Conservation (phyloP, 257 asterid genomes). For the Gentiana straminea region DNA sequence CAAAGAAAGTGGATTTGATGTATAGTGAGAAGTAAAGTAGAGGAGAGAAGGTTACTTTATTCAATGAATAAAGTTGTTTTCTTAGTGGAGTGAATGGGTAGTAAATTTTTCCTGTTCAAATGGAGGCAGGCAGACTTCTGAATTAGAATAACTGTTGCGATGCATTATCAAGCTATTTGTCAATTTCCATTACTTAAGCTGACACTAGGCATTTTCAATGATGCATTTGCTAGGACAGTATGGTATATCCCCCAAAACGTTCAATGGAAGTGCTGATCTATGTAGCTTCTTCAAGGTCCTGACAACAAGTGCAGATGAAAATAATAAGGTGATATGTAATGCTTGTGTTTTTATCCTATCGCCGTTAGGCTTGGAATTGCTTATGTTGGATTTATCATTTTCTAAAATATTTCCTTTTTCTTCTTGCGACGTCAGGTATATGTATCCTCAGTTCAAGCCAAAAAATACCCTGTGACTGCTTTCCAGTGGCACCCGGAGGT, state of each 20-base stretch:
- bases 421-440: slow-evolving; percentile 43
- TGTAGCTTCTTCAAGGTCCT: slow-evolving; percentile 61
- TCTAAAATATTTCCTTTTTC: background rate
- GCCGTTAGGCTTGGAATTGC: background rate
- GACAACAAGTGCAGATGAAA: slow-evolving; percentile 64
- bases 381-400: background rate
- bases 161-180: too few species aligned
- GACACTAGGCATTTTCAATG: background rate
- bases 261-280: slow-evolving; percentile 30
- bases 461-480: slow-evolving; percentile 70
- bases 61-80: too few species aligned
- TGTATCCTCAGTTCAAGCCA: slow-evolving; percentile 76
- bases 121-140: too few species aligned
- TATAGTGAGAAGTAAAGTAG: too few species aligned
- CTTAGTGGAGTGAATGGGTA: too few species aligned
- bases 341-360: background rate
- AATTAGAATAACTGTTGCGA: too few species aligned
- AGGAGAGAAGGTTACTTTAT: too few species aligned
- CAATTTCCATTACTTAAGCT: too few species aligned
- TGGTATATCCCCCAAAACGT: slow-evolving; percentile 75
- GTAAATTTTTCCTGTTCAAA: too few species aligned
- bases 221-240: slow-evolving; percentile 40
- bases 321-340: slow-evolving; percentile 42
- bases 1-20: too few species aligned
- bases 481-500: slow-evolving; percentile 99